Base-by-base conservation (phyloP, 2,329 filamentous ascomycete species). In the Monilinia polystroma region DNA sequence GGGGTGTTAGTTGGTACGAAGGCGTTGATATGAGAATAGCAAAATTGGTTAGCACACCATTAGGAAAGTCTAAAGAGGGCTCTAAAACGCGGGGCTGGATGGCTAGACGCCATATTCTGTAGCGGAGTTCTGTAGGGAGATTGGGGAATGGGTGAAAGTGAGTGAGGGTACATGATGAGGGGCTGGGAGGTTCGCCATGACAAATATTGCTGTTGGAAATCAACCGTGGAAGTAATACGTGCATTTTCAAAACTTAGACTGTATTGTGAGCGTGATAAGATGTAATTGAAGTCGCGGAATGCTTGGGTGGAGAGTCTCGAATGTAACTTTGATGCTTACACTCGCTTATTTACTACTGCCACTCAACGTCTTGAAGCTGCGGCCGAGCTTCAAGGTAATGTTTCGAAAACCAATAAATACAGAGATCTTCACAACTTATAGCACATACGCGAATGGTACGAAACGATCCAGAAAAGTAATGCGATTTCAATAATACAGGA, bases 401-500 rank as follows among this genome's bases (percentile, higher is more conserved):
- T 56, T 18, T 49, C 41, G 29, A 64, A 64, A 56, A 64, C 43
- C 41, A 16, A 56, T 16, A n/a, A 56, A 56, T 26, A 38, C 20
- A 41, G 29, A 57, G 29, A 16, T 18, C 23, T n/a, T 26, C 29
- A 47, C 41, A 56, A 47, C 26, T 55, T 8, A 26, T 38, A 51
- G 23, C 29, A 47, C 29, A 57, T 57, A 43, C 67, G 65, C 69
- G 69, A 59, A 73, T 72, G 71, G 70, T 68, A 71, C 57, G 59
- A 59, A 70, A 38, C 57, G n/a, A 53, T 43, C 59, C 66, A 67
- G 23, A 58, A 59, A 66, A 64, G 53, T 59, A 38, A 73, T 66
- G 71, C 70, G 68, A 73, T 47, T 66, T 67, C 63, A 60, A 70
- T 69, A 53, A 63, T 53, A 70, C 66, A 70, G 57, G 68, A 60